Evolutionary conservation across 768 basidiomycete species (phyloP), one percentile per base, ranked within the genome.

Genomic region (Arthromyces matolae): DNA sequence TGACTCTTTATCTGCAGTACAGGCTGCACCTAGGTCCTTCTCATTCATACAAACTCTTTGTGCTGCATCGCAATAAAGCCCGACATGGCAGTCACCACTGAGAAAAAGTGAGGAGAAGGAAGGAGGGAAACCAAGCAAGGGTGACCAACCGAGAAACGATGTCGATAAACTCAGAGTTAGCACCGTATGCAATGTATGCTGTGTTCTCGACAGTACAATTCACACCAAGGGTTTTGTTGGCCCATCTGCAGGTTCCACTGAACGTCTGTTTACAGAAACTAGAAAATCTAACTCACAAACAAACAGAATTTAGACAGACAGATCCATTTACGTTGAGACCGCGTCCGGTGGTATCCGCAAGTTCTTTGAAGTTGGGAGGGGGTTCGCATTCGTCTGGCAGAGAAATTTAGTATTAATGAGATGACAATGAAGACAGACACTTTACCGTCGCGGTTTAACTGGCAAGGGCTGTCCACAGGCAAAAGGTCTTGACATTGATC

Each of bases 371-470:
- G 60, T 92, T 85, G 4, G 81, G 76, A 5, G 90, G 88, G 0
- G 71, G 71, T 58, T 76, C 71, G 58, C 91, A 93, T 67, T 92
- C 76, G 57, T 95, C 93, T 93, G 56, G 51, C 28, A 20, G 7
- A 16, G 23, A 27, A 45, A 24, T 19, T 33, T 20, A 24, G 37
- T 20, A 18, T 50, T 27, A 4, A 27, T 29, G 20, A 40, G 39
- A 29, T 38, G 36, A 16, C 25, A 31, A 37, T 13, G 13, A 40
- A 16, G 38, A n/a, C 42, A 58, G 74, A 14, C n/a, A n/a, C n/a
- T 25, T 45, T 50, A 88, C 91, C 89, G 64, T 93, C 91, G 44
- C 91, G 82, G 61, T 93, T 87, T 50, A 93, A 78, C 65, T 93
- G 90, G 68, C 91, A 93, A 23, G 75, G 61, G 52, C 80, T 83